Conservation (phyloP, 2,329 filamentous ascomycete species). For the Claviceps paspali region DNA sequence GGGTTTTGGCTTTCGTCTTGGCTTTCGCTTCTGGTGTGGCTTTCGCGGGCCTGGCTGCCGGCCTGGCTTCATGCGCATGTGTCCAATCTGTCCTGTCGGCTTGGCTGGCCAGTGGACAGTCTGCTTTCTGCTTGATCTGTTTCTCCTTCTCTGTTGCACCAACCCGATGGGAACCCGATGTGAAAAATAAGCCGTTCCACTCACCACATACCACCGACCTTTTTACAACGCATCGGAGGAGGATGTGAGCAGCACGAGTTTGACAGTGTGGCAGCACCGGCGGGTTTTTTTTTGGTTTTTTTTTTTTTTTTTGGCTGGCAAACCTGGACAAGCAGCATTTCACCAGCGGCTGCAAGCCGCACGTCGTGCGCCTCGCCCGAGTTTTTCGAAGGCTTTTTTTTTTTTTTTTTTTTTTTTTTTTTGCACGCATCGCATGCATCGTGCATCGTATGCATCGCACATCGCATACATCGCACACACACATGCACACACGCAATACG, state of each 20-base stretch:
- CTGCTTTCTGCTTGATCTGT: not conserved
- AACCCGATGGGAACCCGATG: too few relatives aligned
- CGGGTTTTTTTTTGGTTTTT: too few relatives aligned
- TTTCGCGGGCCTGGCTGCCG: not conserved
- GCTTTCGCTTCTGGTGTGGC: too few relatives aligned
- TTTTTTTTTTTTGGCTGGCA: not conserved
- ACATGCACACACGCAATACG: too few relatives aligned
- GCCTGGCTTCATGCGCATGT: too few relatives aligned
- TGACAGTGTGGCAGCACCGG: not conserved
- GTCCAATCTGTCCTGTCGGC: too few relatives aligned
- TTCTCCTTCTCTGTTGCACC: too few relatives aligned
- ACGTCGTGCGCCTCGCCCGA: conserved; percentile 3
- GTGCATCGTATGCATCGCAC: not conserved
- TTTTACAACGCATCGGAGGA: not conserved
- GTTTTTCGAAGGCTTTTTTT: conserved; percentile 1
- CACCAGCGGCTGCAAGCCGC: conserved; percentile 5
- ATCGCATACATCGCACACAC: not conserved
- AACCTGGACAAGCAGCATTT: not conserved
- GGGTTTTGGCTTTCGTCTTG: too few relatives aligned
- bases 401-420: too few relatives aligned
- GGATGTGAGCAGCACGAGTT: not conserved
- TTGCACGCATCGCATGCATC: not conserved
- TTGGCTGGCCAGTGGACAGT: not conserved
- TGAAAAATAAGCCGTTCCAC: too few relatives aligned
- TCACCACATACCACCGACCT: too few relatives aligned